phyloP scores from a whole-genome alignment of 371 early-diverging fungal species.

The Coemansia sp. region DNA sequence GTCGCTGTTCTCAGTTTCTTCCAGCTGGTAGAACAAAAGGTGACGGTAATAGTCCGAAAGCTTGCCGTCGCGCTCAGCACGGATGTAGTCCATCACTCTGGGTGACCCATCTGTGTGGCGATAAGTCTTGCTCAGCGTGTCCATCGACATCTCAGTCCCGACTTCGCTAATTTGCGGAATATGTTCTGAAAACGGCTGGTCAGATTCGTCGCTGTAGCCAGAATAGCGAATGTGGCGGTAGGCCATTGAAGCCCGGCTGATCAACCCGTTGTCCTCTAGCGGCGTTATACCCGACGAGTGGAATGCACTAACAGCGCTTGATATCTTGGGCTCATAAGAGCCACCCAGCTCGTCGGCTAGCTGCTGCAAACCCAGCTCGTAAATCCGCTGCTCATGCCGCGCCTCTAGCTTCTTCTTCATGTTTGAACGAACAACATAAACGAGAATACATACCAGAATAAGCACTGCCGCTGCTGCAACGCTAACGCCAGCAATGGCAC shows the following conservation, averaged over 20 bases:
- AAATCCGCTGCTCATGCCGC: constrained; percentile 33
- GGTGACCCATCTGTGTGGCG: constrained; percentile 41
- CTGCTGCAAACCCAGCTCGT: constrained; percentile 48
- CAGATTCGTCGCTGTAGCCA: constrained; percentile 22
- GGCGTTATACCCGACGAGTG: constrained; percentile 31
- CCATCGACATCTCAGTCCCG: constrained; percentile 36
- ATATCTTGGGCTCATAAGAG: constrained; percentile 41
- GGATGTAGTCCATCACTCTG: constrained; percentile 39
- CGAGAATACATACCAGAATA: constrained; percentile 23
- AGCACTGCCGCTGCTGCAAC: constrained; percentile 23
- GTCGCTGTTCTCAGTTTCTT: constrained; percentile 4
- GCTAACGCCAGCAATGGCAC: constrained; percentile 36
- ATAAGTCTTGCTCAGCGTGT: constrained; percentile 38
- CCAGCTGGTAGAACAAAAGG: constrained; percentile 22
- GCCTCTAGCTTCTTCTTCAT: constrained; percentile 20
- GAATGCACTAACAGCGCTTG: constrained; percentile 33
- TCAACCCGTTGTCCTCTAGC: constrained; percentile 16
- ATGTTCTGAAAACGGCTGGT: constrained; percentile 35
- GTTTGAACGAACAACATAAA: constrained; percentile 9
- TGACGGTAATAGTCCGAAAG: constrained; percentile 35
- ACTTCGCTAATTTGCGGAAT: constrained; percentile 33
- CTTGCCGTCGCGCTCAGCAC: constrained; percentile 40
- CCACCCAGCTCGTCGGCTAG: constrained; percentile 47
- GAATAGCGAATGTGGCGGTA: constrained; percentile 26
- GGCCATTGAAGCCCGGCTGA: constrained; percentile 14